Base-by-base conservation (phyloP, 352 stramenopile species). In the Elongisporangium undulatum region DNA sequence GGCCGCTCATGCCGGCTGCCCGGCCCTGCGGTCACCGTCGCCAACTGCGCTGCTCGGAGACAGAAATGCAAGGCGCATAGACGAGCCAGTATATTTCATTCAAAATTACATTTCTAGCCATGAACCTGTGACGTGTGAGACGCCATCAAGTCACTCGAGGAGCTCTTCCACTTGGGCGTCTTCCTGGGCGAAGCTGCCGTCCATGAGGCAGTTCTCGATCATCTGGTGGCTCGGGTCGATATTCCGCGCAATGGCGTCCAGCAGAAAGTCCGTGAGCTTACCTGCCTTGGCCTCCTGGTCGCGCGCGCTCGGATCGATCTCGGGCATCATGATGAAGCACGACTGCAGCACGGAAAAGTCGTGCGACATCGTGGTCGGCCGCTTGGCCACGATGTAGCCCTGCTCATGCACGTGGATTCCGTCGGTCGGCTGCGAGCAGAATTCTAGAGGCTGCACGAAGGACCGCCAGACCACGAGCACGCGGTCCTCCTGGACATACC, bases 251-350 rank as follows among this genome's bases (percentile, higher is more conserved):
- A 66, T 81, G n/a, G 62, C 64, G 52, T 61, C 69, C 26, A 81
- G 55, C 23, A 78, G 64, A 58, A 81, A 78, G 51, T 79, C 68
- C 5, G 70, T 82, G 21, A 76, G 61, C 29, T 64, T 63, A 23
- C 63, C 66, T 12, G 60, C 64, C 17, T 45, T 45, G 34, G 34
- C 9, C 6, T 69, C 34, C 26, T 77, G 61, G n/a, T 70, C 13
- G 60, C 61, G 8, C 57, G 66, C 10, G 39, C 61, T 58, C 69
- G 62, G 15, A 64, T 66, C 53, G 10, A 87, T 66, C 49, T 70
- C 64, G 20, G 79, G 79, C 10, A 73, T 85, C 51, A 85, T 81
- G 34, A 89, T 68, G 55, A 79, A 81, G 56, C 74, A 80, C 57
- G 76, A 76, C 59, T 85, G 76, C 49, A 89, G 23, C n/a, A 87